A percentile compares a stretch with the other conserved stretches of the same genome.
Conservation (phyloP, 805 yeast genomes). For the Brettanomyces bruxellensis region DNA sequence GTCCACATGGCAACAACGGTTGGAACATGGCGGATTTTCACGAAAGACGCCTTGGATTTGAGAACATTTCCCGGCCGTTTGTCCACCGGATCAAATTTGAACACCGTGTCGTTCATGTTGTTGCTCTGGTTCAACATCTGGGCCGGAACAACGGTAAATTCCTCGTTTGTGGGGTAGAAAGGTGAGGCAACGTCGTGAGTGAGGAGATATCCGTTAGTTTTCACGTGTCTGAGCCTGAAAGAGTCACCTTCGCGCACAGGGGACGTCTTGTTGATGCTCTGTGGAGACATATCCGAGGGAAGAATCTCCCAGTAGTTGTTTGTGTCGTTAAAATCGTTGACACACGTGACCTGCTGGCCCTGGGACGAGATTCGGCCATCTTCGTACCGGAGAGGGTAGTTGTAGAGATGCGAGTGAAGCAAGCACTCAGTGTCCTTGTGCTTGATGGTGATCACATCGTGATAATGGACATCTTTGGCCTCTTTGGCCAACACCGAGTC, state of each 20-base stretch:
- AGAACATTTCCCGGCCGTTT: slow-evolving; percentile 42
- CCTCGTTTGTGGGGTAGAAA: slow-evolving; percentile 83
- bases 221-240: slow-evolving; percentile 73
- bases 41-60: slow-evolving; percentile 60
- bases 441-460: slow-evolving; percentile 67
- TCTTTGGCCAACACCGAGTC: slow-evolving; percentile 72
- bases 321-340: slow-evolving; percentile 44
- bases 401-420: slow-evolving; percentile 71
- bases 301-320: slow-evolving; percentile 84
- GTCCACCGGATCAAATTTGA: slow-evolving; percentile 57
- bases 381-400: slow-evolving; percentile 86
- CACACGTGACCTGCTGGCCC: slow-evolving; percentile 88
- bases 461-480: slow-evolving; percentile 63
- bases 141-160: slow-evolving; percentile 64
- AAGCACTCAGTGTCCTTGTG: slow-evolving; percentile 74
- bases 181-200: slow-evolving; percentile 98
- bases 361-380: slow-evolving; percentile 93
- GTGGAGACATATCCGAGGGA: slow-evolving; percentile 45
- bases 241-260: slow-evolving; percentile 62
- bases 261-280: slow-evolving; percentile 29
- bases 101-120: slow-evolving; percentile 66
- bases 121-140: slow-evolving; percentile 45
- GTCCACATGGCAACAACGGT: slow-evolving; percentile 94
- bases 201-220: slow-evolving; percentile 68
- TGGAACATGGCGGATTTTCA: slow-evolving; percentile 72